Percentiles rank a stretch among this genome's conserved stretches.
Evolutionary conservation across 768 basidiomycete genomes (phyloP).

Genomic region (Pleurotus eryngii): DNA sequence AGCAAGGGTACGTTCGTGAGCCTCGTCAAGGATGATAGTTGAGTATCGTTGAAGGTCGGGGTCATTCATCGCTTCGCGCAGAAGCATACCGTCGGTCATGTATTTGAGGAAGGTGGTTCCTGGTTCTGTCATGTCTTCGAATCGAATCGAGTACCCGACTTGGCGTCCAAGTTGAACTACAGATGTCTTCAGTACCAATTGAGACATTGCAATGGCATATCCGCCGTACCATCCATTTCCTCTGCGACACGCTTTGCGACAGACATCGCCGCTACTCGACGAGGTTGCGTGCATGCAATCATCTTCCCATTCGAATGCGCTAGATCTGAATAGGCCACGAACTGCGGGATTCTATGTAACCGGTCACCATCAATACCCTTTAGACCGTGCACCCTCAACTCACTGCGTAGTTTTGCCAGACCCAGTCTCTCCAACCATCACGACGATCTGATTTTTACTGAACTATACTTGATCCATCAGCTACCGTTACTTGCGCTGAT

Average conservation of each 20-base stretch:
- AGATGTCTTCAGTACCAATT: not conserved
- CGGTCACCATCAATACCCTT: not conserved
- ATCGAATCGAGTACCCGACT: conserved; percentile 97
- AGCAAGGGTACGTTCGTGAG: conserved; percentile 95
- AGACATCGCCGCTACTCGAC: conserved; percentile 96
- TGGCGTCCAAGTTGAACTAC: conserved; percentile 88
- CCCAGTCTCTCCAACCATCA: conserved; percentile 93
- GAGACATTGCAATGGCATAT: too few species aligned
- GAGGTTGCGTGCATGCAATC: conserved; percentile 95
- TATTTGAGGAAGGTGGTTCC: conserved; percentile 96
- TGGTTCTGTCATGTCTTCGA: conserved; percentile 92
- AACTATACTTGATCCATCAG: conserved; percentile 39
- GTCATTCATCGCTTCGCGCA: conserved; percentile 99
- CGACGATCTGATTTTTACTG: conserved; percentile 76
- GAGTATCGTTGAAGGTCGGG: conserved; percentile 85
- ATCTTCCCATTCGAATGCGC: conserved; percentile 88
- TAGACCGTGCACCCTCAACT: conserved; percentile 24
- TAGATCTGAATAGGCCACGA: conserved; percentile 90
- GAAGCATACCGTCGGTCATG: conserved; percentile 99
- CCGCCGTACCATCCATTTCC: conserved; percentile 88
- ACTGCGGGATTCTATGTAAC: conserved; percentile 82
- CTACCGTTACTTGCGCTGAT: not conserved
- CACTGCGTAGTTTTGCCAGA: conserved; percentile 96
- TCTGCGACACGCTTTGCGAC: conserved; percentile 98
- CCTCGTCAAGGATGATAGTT: conserved; percentile 98